Percentiles rank a stretch among this genome's conserved stretches.
These are phyloP conservation scores for Combretum micranthum DNA, from an alignment of 345 rosid species.

Conservation along the genomic window DNA sequence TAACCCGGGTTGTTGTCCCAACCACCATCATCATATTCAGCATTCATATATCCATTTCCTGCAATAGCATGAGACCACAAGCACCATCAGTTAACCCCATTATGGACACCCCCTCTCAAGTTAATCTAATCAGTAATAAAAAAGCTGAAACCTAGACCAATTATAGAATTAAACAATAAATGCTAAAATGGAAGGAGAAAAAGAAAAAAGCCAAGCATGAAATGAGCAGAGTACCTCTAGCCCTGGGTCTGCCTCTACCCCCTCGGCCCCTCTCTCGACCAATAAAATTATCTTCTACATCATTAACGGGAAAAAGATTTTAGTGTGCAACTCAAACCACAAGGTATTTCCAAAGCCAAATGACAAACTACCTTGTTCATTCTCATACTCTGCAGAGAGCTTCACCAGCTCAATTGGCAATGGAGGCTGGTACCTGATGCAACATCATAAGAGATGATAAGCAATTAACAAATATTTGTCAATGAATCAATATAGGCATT, in stretches of 20 bases:
- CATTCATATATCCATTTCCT: constrained; percentile 16
- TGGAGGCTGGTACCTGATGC: constrained; percentile 40
- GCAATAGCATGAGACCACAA: constrained; percentile 8
- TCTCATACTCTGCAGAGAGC: constrained; percentile 16
- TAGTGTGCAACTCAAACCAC: neutral
- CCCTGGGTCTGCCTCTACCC: constrained; percentile 14
- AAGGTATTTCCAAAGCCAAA: neutral
- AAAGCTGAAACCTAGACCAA: too few relatives aligned
- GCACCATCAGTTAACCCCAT: neutral
- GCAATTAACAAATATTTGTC: too few relatives aligned
- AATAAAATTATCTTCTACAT: constrained; percentile 13
- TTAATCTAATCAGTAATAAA: neutral
- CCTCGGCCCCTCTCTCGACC: constrained; percentile 14
- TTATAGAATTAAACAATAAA: too few relatives aligned
- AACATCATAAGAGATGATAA: neutral
- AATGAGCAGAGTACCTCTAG: constrained; percentile 1
- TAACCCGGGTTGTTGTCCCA: constrained; percentile 35
- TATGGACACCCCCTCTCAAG: neutral
- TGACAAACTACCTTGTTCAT: constrained; percentile 22
- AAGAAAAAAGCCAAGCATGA: neutral
- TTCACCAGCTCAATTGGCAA: constrained; percentile 35
- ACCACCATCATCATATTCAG: constrained; percentile 37
- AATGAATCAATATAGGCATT: too few relatives aligned
- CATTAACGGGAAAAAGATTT: constrained; percentile 6
- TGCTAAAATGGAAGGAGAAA: neutral